Evolutionary conservation across 495 filamentous ascomycete genomes (phyloP).

Genomic region (Parachaetomium inaequale): DNA sequence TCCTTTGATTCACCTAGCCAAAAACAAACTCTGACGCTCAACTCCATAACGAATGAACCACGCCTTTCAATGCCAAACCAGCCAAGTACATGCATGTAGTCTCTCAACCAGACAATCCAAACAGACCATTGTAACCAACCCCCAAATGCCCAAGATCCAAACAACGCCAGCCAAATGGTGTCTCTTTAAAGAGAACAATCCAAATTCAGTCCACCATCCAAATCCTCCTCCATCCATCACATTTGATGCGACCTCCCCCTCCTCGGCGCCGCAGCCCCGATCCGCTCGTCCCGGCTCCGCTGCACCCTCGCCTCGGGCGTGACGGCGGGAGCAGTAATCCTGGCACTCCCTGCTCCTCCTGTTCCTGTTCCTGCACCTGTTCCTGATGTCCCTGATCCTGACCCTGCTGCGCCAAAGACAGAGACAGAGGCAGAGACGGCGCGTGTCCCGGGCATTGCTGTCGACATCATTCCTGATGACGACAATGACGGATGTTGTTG

Average conservation of each 20-base stretch:
- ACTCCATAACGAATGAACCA: too few relatives aligned
- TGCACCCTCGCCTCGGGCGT: constrained; percentile 31
- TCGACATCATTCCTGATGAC: too few relatives aligned
- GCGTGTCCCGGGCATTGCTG: too few relatives aligned
- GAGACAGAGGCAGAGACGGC: too few relatives aligned
- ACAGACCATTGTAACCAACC: not conserved
- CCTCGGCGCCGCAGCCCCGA: constrained; percentile 29
- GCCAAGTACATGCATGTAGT: not conserved
- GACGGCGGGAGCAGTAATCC: constrained; percentile 10
- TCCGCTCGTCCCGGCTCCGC: constrained; percentile 37
- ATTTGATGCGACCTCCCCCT: constrained; percentile 15
- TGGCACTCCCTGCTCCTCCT: not conserved
- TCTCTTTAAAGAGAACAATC: not conserved
- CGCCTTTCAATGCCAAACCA: too few relatives aligned
- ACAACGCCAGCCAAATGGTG: not conserved
- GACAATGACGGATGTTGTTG: too few relatives aligned
- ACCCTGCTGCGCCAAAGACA: too few relatives aligned
- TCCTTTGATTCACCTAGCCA: too few relatives aligned
- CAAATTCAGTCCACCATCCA: not conserved
- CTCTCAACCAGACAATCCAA: not conserved
- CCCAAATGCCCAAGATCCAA: not conserved
- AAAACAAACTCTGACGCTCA: too few relatives aligned
- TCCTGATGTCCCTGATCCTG: too few relatives aligned
- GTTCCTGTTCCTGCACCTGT: not conserved
- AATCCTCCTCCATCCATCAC: not conserved